Evolutionary conservation across 2,329 filamentous ascomycete species (phyloP).

Genomic region (Calonectria hawksworthii): DNA sequence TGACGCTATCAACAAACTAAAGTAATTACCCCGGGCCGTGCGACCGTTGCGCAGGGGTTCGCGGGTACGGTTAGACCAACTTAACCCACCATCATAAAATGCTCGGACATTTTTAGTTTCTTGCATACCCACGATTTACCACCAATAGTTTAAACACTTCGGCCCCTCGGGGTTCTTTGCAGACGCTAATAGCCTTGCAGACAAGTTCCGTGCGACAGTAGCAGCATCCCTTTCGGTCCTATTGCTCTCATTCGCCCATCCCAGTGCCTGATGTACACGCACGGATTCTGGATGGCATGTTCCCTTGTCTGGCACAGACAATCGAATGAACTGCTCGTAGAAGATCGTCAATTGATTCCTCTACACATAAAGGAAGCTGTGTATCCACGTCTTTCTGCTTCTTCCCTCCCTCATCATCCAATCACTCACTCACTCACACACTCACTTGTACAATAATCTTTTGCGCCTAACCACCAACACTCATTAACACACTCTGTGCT

Average conservation of each 20-base stretch:
- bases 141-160: background rate
- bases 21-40: background rate
- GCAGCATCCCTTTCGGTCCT: background rate
- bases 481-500: background rate
- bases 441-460: background rate
- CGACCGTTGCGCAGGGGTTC: background rate
- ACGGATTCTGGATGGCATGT: background rate
- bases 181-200: background rate
- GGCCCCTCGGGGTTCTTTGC: background rate
- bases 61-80: background rate
- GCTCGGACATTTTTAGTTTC: background rate
- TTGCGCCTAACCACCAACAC: background rate
- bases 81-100: background rate
- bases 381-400: background rate
- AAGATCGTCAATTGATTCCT: background rate
- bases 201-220: background rate
- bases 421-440: background rate
- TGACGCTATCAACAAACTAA: background rate
- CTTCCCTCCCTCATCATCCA: background rate
- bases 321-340: background rate
- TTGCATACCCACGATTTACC: background rate
- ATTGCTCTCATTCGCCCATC: background rate
- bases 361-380: background rate
- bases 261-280: background rate
- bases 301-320: background rate